Conservation (phyloP, 2,329 filamentous ascomycete species). For the Cercospora nicotianae region DNA sequence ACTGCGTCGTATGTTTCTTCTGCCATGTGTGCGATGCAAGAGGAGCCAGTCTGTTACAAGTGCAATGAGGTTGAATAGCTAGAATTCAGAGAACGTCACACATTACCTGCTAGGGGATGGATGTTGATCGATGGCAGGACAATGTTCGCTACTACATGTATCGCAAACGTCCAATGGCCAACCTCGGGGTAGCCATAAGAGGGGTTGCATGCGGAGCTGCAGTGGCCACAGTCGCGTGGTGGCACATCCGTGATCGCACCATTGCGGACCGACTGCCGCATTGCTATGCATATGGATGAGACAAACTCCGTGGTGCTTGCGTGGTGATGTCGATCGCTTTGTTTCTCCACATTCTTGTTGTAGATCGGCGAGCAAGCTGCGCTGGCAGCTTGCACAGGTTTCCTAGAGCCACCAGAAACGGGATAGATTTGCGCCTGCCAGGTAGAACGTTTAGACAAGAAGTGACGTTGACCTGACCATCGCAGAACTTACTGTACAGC, state of each 20-base stretch:
- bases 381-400: neutral
- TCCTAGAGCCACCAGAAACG: neutral
- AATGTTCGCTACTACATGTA: neutral
- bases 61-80: neutral
- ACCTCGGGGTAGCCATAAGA: constrained; percentile 6
- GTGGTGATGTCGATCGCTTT: neutral
- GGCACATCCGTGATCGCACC: neutral
- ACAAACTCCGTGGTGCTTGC: neutral
- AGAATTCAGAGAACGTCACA: neutral
- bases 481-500: neutral
- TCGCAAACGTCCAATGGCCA: neutral
- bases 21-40: neutral
- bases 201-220: constrained; percentile 9
- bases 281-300: neutral
- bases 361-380: neutral
- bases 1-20: constrained; percentile 26
- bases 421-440: neutral
- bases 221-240: neutral
- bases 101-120: neutral
- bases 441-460: neutral
- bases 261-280: neutral
- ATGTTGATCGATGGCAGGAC: neutral
- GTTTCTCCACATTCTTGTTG: neutral
- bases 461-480: neutral
- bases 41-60: neutral